Evolutionary conservation across 2,329 filamentous ascomycete genomes (phyloP).

Genomic region (Sphaerulina musiva): DNA sequence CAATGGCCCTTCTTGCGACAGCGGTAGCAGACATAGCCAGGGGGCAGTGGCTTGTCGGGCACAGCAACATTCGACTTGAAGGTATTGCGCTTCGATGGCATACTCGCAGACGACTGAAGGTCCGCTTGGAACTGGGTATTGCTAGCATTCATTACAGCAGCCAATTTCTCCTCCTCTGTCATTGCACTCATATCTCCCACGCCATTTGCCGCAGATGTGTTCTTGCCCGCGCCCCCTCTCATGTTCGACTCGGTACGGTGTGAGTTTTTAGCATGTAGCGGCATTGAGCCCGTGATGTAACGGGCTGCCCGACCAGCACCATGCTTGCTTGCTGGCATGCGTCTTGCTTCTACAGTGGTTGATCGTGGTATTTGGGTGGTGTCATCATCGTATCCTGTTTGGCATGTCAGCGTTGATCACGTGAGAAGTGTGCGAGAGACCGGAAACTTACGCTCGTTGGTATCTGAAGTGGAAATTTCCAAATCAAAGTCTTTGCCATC

Average conservation of each 20-base stretch:
- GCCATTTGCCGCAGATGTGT: constrained; percentile 54
- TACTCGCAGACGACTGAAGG: constrained; percentile 87
- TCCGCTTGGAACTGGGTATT: constrained; percentile 89
- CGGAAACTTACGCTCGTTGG: constrained; percentile 66
- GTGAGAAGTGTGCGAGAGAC: neutral
- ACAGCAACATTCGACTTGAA: constrained; percentile 62
- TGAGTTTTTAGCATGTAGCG: constrained; percentile 75
- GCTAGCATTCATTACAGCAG: constrained; percentile 83
- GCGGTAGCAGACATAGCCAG: constrained; percentile 91
- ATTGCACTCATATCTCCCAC: constrained; percentile 48
- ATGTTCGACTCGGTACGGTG: constrained; percentile 56
- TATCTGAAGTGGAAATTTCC: constrained; percentile 87
- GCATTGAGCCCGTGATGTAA: constrained; percentile 95
- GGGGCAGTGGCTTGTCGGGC: constrained; percentile 86
- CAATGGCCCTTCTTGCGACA: constrained; percentile 96
- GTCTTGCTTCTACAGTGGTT: constrained; percentile 83
- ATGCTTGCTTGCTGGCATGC: constrained; percentile 73
- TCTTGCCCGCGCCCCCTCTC: constrained; percentile 43
- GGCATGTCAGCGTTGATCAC: constrained; percentile 21
- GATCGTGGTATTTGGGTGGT: constrained; percentile 95
- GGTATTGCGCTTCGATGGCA: constrained; percentile 36
- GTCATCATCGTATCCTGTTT: constrained; percentile 87
- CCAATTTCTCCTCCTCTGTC: constrained; percentile 90
- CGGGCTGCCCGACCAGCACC: constrained; percentile 86
- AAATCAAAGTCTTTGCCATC: constrained; percentile 96